Percentiles rank a stretch among this genome's conserved stretches.
Conservation (phyloP, 176 grass and related monocot species). For the Elymus sibiricus region DNA sequence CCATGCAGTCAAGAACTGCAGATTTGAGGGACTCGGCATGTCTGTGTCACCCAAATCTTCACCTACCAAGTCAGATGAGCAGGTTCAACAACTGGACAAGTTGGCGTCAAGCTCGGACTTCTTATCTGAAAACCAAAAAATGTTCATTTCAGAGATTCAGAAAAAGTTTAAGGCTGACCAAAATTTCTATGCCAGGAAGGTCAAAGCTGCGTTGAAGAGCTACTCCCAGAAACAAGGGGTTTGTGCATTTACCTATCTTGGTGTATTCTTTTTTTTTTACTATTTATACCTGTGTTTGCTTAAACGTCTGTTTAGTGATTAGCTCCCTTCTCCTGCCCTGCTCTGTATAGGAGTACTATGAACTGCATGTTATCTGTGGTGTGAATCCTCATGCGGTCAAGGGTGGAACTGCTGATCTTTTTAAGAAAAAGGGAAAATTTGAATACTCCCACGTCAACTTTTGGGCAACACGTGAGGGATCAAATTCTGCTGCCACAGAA, state of each 20-base stretch:
- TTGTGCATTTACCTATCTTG: not conserved
- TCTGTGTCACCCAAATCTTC: not conserved
- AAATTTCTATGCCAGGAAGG: not conserved
- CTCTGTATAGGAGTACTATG: not conserved
- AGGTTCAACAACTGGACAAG: not conserved
- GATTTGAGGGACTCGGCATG: not conserved
- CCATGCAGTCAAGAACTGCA: not conserved
- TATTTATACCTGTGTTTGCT: not conserved
- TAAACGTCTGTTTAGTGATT: not conserved
- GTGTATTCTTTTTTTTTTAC: not conserved
- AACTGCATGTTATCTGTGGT: not conserved
- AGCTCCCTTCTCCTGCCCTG: not conserved
- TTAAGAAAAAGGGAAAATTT: not conserved
- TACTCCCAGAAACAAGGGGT: not conserved
- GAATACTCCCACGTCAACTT: conserved; percentile 1
- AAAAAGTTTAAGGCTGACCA: not conserved
- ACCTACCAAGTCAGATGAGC: not conserved
- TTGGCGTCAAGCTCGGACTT: not conserved
- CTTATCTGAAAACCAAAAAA: conserved; percentile 8
- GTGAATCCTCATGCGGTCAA: not conserved
- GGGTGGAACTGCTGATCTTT: not conserved
- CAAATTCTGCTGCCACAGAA: not conserved
- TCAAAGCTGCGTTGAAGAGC: not conserved
- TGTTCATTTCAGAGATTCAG: not conserved
- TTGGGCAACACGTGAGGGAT: not conserved